Conservation (phyloP, 495 filamentous ascomycete genomes). For the Aspergillus nidulans region DNA sequence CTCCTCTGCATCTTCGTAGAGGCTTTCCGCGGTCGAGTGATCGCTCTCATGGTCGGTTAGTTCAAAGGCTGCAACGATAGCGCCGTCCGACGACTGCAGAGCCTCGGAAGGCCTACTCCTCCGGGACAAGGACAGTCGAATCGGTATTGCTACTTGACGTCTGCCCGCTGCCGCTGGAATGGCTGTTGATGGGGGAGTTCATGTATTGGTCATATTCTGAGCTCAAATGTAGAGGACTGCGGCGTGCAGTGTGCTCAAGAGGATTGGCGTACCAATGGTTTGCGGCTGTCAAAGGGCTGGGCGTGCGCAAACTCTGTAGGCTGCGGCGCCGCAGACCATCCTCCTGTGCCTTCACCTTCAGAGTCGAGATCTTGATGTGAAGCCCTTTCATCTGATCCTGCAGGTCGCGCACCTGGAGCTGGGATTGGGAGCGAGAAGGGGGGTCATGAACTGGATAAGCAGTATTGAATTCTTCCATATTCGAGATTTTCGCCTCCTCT, state of each 20-base stretch:
- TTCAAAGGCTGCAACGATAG: conserved; percentile 2
- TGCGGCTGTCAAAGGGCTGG: conserved; percentile 78
- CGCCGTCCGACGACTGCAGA: conserved; percentile 1
- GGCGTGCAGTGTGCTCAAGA: conserved; percentile 34
- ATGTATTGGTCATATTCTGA: conserved; percentile 28
- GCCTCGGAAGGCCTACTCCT: neutral
- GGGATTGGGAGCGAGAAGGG: conserved; percentile 43
- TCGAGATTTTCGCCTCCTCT: conserved; percentile 19
- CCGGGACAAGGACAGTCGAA: neutral
- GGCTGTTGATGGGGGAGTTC: conserved; percentile 25
- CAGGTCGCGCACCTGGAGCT: conserved; percentile 73
- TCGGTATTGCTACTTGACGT: neutral
- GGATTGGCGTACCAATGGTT: conserved; percentile 68
- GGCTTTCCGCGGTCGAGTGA: conserved; percentile 44
- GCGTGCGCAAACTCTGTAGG: conserved; percentile 75
- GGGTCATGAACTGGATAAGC: conserved; percentile 34
- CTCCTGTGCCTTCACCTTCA: conserved; percentile 76
- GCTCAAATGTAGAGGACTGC: conserved; percentile 25
- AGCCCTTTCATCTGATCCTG: conserved; percentile 92
- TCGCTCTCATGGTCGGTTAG: conserved; percentile 25
- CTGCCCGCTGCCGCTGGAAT: conserved; percentile 17
- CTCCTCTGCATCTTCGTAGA: conserved; percentile 58
- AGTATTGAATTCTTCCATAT: conserved; percentile 32
- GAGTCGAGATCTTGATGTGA: conserved; percentile 81
- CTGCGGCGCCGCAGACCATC: conserved; percentile 81